These are phyloP conservation scores for Nitzschia palea DNA, from an alignment of 108 stramenopile species.

Conservation along the genomic window DNA sequence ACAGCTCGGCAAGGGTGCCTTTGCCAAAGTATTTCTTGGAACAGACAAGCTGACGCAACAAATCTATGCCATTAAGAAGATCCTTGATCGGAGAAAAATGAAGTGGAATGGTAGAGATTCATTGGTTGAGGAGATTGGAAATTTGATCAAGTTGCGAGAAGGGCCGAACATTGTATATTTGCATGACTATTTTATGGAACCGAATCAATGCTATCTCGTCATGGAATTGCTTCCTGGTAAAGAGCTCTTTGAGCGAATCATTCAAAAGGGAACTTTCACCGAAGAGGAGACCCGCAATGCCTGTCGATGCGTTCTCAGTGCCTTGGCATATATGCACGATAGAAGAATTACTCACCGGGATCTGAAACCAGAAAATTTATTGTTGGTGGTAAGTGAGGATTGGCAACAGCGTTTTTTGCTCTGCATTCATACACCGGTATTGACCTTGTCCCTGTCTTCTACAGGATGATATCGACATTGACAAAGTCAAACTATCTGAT, in stretches of 20 bases:
- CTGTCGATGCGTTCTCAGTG: constrained; percentile 53
- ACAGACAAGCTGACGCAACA: constrained; percentile 24
- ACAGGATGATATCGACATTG: constrained; percentile 59
- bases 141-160: constrained; percentile 32
- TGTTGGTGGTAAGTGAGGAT: constrained; percentile 68
- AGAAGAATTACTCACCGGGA: constrained; percentile 87
- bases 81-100: constrained; percentile 37
- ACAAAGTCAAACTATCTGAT: constrained; percentile 89
- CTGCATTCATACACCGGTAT: too few relatives aligned
- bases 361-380: constrained; percentile 85
- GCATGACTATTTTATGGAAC: constrained; percentile 78
- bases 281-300: constrained; percentile 86
- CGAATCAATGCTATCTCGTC: constrained; percentile 58
- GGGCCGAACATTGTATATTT: constrained; percentile 68
- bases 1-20: constrained; percentile 83
- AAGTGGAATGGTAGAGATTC: constrained; percentile 47
- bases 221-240: constrained; percentile 88
- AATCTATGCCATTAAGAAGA: constrained; percentile 49
- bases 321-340: constrained; percentile 74
- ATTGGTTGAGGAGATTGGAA: constrained; percentile 59
- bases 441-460: neutral
- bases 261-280: constrained; percentile 62
- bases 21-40: constrained; percentile 71
- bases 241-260: constrained; percentile 92
- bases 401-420: too few relatives aligned